These are phyloP conservation scores for Ottelia alismoides DNA, from an alignment of 106 monocot genomes.

Conservation along the genomic window DNA sequence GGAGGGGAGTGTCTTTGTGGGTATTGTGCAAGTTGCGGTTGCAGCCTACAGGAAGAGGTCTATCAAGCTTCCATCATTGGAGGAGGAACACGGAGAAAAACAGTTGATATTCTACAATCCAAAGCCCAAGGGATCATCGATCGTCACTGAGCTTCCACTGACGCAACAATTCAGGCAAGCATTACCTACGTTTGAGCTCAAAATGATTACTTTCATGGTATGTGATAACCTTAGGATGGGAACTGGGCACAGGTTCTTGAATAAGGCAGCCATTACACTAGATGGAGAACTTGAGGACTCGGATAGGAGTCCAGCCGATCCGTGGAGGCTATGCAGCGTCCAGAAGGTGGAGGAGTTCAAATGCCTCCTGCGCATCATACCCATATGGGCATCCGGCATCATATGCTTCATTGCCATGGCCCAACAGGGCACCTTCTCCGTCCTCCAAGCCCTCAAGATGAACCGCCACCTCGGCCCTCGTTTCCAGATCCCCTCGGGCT, in stretches of 20 bases:
- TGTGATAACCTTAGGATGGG: slow-evolving; percentile 28
- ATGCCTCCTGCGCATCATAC: slow-evolving; percentile 25
- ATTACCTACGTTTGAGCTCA: too few species aligned
- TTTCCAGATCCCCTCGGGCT: slow-evolving; percentile 22
- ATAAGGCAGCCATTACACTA: too few species aligned
- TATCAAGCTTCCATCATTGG: too few species aligned
- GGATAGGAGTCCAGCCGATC: too few species aligned
- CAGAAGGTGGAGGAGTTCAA: slow-evolving; percentile 38
- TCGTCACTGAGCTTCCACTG: background rate
- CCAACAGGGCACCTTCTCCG: slow-evolving; percentile 29
- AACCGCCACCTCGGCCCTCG: slow-evolving; percentile 23
- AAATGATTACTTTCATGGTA: slow-evolving; percentile 34
- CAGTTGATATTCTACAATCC: background rate
- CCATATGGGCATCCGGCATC: slow-evolving; percentile 33
- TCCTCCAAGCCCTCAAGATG: slow-evolving; percentile 22
- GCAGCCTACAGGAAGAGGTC: slow-evolving; percentile 13
- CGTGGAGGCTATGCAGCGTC: slow-evolving; percentile 29
- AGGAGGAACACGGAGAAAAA: too few species aligned
- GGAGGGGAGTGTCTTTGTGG: slow-evolving; percentile 17
- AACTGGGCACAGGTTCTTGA: slow-evolving; percentile 1
- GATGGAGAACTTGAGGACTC: too few species aligned
- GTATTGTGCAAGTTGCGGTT: slow-evolving; percentile 5
- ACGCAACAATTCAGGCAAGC: too few species aligned
- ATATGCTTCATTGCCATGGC: slow-evolving; percentile 10
- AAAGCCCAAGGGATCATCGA: background rate